These are phyloP conservation scores for Gelatoporia subvermispora DNA, from an alignment of 768 basidiomycete genomes.

Conservation along the genomic window DNA sequence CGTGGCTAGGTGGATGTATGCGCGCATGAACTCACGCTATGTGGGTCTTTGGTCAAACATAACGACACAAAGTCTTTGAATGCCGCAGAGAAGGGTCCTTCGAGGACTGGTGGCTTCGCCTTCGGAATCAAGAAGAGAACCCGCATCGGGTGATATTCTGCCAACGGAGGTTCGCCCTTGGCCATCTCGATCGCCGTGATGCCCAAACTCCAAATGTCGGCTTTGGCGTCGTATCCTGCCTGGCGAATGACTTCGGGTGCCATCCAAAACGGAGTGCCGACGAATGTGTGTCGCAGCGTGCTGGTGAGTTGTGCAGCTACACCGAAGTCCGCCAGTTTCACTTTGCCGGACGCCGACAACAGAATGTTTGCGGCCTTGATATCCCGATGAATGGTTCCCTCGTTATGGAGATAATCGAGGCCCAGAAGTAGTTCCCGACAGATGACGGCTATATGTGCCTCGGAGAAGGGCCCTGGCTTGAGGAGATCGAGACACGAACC, in stretches of 20 bases:
- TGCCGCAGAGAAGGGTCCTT: constrained; percentile 74
- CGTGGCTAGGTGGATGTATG: neutral
- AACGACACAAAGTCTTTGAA: constrained; percentile 92
- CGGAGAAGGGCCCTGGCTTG: constrained; percentile 86
- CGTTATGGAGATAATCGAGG: constrained; percentile 92
- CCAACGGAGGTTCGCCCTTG: constrained; percentile 92
- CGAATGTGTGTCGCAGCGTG: constrained; percentile 94
- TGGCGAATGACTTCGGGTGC: constrained; percentile 98
- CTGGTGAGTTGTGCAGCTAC: constrained; percentile 96
- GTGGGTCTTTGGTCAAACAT: constrained; percentile 92
- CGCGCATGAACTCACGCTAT: constrained; percentile 44
- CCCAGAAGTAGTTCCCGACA: constrained; percentile 91
- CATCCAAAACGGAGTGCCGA: constrained; percentile 98
- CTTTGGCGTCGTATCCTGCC: constrained; percentile 92
- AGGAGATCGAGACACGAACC: constrained; percentile 97
- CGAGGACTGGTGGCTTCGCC: constrained; percentile 87
- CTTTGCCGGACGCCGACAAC: constrained; percentile 84
- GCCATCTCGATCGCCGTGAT: constrained; percentile 99
- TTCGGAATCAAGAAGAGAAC: constrained; percentile 98
- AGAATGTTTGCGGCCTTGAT: constrained; percentile 98
- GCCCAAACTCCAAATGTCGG: constrained; percentile 97
- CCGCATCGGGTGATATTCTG: constrained; percentile 98
- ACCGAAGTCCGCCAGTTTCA: constrained; percentile 98
- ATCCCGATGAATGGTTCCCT: constrained; percentile 96
- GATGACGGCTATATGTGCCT: constrained; percentile 91